A percentile compares a stretch with the other conserved stretches of the same genome.
Conservation (phyloP, 1,284 basidiomycete species). For the Porodaedalea pini region DNA sequence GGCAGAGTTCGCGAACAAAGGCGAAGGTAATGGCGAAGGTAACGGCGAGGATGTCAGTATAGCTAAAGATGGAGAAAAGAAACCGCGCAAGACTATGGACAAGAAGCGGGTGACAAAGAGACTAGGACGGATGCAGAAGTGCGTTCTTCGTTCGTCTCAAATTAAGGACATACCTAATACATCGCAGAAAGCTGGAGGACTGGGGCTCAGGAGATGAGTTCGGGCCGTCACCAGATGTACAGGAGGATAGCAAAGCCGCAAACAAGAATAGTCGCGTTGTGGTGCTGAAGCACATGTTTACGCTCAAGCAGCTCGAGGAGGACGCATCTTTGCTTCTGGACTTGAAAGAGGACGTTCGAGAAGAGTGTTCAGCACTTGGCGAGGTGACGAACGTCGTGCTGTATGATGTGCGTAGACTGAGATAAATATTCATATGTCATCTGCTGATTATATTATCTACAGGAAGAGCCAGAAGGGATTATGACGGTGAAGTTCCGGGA, state of each 20-base stretch:
- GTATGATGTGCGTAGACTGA: conserved; percentile 79
- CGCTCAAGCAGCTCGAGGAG: conserved; percentile 79
- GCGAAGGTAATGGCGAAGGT: conserved; percentile 30
- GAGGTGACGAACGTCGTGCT: conserved; percentile 95
- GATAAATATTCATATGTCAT: neutral
- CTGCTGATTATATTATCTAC: conserved; percentile 22
- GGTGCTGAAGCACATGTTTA: conserved; percentile 95
- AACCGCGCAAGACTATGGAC: conserved; percentile 68
- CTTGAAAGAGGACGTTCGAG: conserved; percentile 93
- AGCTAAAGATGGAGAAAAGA: conserved; percentile 31
- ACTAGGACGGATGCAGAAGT: conserved; percentile 90
- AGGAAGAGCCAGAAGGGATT: conserved; percentile 92
- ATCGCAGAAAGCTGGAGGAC: conserved; percentile 69
- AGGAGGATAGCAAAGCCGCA: conserved; percentile 42
- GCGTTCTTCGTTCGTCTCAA: conserved; percentile 27
- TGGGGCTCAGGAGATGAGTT: conserved; percentile 87
- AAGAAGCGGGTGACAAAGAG: conserved; percentile 78
- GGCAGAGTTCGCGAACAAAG: conserved; percentile 81
- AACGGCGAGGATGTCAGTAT: conserved; percentile 25
- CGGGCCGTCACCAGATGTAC: conserved; percentile 59
- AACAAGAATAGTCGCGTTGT: conserved; percentile 76
- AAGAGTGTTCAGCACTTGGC: conserved; percentile 89
- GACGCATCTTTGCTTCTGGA: conserved; percentile 88
- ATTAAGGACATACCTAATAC: neutral
- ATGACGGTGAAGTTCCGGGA: conserved; percentile 97